Base-by-base conservation (phyloP, 2,329 filamentous ascomycete species). In the Penicillium sp. region DNA sequence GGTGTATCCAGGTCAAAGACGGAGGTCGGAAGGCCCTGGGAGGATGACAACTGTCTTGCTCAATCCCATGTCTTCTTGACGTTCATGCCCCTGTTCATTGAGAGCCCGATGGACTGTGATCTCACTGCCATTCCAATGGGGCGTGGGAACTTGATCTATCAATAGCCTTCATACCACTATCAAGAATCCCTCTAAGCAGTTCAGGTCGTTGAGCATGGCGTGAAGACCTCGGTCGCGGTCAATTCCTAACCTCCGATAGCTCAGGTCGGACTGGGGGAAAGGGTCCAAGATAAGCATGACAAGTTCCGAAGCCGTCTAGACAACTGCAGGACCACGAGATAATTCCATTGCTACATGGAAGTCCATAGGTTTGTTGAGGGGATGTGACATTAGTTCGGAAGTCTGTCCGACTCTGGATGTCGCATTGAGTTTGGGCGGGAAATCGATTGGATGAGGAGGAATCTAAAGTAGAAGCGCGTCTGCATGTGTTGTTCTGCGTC, bases 401-500 rank as follows among this genome's bases (percentile, higher is more conserved):
- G n/a, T 34, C 12, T n/a, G n/a, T n/a, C n/a, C n/a, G n/a, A n/a
- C n/a, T n/a, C n/a, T 33, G 13, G 10, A 34, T 33, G 30, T 33
- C 37, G 25, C 25, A 9, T 27, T 14, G 39, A 31, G 9, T 45
- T 7, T 25, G 22, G 40, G 46, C 49, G 50, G 51, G 31, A 50
- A 43, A 59, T 50, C 38, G 53, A 59, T 58, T 57, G 57, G 57
- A 49, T 46, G 39, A 34, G 51, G 27, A 36, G 31, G 19, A 43
- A 29, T 28, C 33, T 43, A 42, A 33, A 8, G 41, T 28, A 43
- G 43, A 48, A 43, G 39, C 39, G 39, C 39, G 39, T 48, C 46
- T 43, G 46, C 46, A 48, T 43, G 46, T 48, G 42, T 45, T 45
- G 42, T 44, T 44, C 30, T 33, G 30, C 41, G 11, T 45, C 42